These are phyloP conservation scores for Zymoseptoria brevis DNA, from an alignment of 2,329 filamentous ascomycete genomes.

Conservation along the genomic window DNA sequence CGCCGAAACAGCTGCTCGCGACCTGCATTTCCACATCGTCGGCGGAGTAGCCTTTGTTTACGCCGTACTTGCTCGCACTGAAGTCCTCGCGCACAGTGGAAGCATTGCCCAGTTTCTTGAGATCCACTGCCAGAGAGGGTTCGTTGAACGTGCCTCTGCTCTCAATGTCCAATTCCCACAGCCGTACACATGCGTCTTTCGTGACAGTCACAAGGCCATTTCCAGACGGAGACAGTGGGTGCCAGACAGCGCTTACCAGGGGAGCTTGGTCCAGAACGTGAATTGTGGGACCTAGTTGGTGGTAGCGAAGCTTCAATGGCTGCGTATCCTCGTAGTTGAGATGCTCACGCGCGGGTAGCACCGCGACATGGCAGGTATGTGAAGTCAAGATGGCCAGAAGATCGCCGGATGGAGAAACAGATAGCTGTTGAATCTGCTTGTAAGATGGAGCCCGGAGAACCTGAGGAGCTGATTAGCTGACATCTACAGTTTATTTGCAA, in stretches of 20 bases:
- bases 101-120: slow-evolving; percentile 82
- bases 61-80: slow-evolving; percentile 62
- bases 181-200: slow-evolving; percentile 73
- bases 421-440: slow-evolving; percentile 74
- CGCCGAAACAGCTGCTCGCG: slow-evolving; percentile 82
- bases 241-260: slow-evolving; percentile 78
- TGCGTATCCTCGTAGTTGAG: slow-evolving; percentile 60
- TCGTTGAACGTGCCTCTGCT: slow-evolving; percentile 83
- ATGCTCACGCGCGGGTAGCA: slow-evolving; percentile 74
- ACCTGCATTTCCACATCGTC: slow-evolving; percentile 92
- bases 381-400: slow-evolving; percentile 79
- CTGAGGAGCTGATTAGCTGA: slow-evolving; percentile 37
- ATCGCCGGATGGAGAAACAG: slow-evolving; percentile 72
- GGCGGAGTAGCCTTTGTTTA: slow-evolving; percentile 75
- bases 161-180: slow-evolving; percentile 82
- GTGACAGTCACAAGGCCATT: slow-evolving; percentile 83
- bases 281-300: slow-evolving; percentile 83
- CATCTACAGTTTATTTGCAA: not conserved
- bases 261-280: slow-evolving; percentile 81
- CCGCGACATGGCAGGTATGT: slow-evolving; percentile 78
- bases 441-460: slow-evolving; percentile 69
- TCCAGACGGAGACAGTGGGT: slow-evolving; percentile 77
- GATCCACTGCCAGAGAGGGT: slow-evolving; percentile 73
- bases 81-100: slow-evolving; percentile 77
- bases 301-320: slow-evolving; percentile 72